Base-by-base conservation (phyloP, 768 basidiomycete genomes). In the Multifurca ochricompacta region DNA sequence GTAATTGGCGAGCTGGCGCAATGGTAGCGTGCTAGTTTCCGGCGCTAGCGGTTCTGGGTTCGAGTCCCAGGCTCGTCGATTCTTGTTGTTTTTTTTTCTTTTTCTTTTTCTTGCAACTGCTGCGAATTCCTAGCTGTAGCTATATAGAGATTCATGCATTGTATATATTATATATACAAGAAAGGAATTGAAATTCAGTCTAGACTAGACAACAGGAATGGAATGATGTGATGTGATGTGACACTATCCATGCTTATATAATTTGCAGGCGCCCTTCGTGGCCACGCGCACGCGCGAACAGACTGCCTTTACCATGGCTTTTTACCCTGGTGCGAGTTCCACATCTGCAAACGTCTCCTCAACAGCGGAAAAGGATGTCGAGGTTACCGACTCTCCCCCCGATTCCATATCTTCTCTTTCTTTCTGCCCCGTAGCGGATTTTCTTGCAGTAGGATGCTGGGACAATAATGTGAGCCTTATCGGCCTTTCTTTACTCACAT, bases 371-470 rank as follows among this genome's bases (percentile, higher is more conserved):
- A 89, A 86, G 68, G 91, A 93, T 67, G 73, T 91, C 52, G 90
- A 92, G 62, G 79, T 95, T 44, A 67, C 75, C 6, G 85, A 92
- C 54, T 85, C 89, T 0, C 91, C 91, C 3, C 66, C 80, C 8
- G 95, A 97, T 66, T 91, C 90, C 11, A 88, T 95, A 57, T 94
- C 91, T 2, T 80, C 82, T 2, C 69, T 97, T 47, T 71, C 86
- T 1, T 97, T 94, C 71, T 92, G 89, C 0, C 80, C 86, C 6
- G 83, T 81, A 16, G 87, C 87, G 8, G 91, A 95, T 65, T 88
- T 90, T 65, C 77, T 98, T 23, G 92, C 94, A 8, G 93, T 94
- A 11, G 92, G 83, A 51, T 87, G 85, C 62, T 98, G 95, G 95
- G 88, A 90, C 65, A 93, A 91, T 66, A 89, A 89, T 69, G 93